Conservation (phyloP, 345 rosid genomes). For the Anacardium occidentale region DNA sequence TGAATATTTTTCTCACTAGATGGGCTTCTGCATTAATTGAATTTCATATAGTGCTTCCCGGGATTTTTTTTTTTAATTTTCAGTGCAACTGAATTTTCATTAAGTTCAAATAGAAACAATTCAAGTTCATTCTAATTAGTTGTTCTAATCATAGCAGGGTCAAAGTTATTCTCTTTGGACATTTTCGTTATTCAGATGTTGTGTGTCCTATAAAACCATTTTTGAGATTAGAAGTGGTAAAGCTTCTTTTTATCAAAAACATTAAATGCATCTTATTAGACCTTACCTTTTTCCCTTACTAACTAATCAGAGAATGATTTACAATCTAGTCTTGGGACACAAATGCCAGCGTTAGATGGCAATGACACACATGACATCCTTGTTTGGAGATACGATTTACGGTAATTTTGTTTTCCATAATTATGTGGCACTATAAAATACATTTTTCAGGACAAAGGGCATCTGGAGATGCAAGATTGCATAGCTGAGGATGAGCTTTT, state of each 20-base stretch:
- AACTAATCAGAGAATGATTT: too few relatives aligned
- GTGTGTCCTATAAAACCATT: background rate
- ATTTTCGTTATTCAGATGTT: background rate
- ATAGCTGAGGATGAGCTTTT: constrained; percentile 59
- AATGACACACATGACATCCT: background rate
- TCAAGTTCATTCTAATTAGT: background rate
- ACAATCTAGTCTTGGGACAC: too few relatives aligned
- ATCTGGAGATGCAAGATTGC: constrained; percentile 31
- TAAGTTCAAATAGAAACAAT: background rate
- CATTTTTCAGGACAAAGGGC: constrained; percentile 39
- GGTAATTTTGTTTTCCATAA: background rate
- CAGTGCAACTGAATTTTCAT: background rate
- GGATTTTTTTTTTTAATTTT: too few relatives aligned
- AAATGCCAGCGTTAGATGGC: background rate
- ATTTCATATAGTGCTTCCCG: too few relatives aligned
- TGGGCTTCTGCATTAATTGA: background rate
- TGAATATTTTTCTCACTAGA: background rate
- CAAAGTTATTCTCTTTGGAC: background rate
- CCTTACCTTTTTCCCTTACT: background rate
- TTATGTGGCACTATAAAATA: background rate
- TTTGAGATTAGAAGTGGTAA: background rate
- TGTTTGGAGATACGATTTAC: background rate
- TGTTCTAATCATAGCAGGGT: background rate
- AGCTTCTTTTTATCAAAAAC: background rate
- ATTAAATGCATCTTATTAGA: background rate